Percentiles rank a stretch among this genome's conserved stretches.
Evolutionary conservation across 495 filamentous ascomycete genomes (phyloP).

Genomic region (Durotheca rogersii): DNA sequence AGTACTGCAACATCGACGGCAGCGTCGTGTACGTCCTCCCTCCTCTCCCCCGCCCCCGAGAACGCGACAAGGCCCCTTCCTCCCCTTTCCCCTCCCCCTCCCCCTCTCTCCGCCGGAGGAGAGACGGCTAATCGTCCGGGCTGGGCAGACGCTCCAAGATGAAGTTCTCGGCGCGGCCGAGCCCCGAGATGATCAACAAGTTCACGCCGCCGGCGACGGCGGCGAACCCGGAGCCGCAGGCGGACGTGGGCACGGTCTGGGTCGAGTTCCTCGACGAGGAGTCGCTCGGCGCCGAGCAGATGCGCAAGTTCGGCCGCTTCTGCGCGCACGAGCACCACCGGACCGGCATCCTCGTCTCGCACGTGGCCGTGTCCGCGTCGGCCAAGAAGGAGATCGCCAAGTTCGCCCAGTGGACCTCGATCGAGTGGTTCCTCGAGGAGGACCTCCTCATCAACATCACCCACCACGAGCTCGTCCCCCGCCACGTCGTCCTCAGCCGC

Average conservation of each 20-base stretch:
- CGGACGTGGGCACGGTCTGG: constrained; percentile 84
- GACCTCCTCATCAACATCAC: constrained; percentile 98
- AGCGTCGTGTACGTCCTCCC: constrained; percentile 61
- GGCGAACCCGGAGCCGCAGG: constrained; percentile 61
- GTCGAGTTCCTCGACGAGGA: constrained; percentile 79
- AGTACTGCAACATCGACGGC: constrained; percentile 69
- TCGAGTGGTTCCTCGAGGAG: constrained; percentile 93
- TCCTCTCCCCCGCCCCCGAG: too few relatives aligned
- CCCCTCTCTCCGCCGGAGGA: too few relatives aligned
- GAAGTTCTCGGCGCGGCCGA: constrained; percentile 82
- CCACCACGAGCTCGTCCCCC: constrained; percentile 93
- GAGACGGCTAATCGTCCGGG: constrained; percentile 35
- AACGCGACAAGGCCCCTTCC: too few relatives aligned
- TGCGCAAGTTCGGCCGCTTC: constrained; percentile 82
- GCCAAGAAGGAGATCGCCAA: constrained; percentile 80
- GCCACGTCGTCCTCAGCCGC: constrained; percentile 82
- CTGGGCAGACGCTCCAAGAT: constrained; percentile 72
- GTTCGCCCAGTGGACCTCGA: constrained; percentile 65
- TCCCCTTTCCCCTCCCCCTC: constrained; percentile 22
- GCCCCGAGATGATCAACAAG: constrained; percentile 77
- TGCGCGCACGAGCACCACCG: constrained; percentile 74
- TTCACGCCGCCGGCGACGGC: constrained; percentile 69
- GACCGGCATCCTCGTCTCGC: constrained; percentile 85
- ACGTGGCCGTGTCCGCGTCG: constrained; percentile 75
- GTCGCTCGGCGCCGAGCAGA: constrained; percentile 83